Evolutionary conservation across 768 basidiomycete species (phyloP), one percentile per base, ranked within the genome.

Genomic region (Pleurotus ostreatus): DNA sequence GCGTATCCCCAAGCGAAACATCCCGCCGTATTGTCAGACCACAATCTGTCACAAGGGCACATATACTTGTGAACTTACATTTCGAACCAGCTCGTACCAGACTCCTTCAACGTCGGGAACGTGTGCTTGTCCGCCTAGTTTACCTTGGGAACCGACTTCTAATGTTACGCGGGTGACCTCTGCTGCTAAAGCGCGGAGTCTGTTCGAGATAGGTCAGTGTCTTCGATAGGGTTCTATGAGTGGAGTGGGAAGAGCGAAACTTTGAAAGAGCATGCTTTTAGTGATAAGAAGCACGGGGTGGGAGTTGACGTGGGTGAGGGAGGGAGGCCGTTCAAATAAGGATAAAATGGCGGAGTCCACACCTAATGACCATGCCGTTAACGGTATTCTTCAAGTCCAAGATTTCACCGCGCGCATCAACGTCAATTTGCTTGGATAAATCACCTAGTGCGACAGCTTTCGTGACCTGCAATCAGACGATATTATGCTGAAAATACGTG

Each of bases 371-470:
- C 81, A 82, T 82, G 62, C 79, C 79, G 66, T 82, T 83, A 49
- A 83, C 80, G 22, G 80, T 82, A 60, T 80, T 80, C 67, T 80
- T 92, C 67, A 93, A 74, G 68, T 92, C 89, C 57, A 89, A 72
- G 56, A 98, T 96, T 72, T 98, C 94, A 16, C 94, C 94, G 22
- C 86, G 80, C 9, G 87, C 89, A 64, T 94, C 92, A 63, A 96
- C 94, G 57, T 93, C 91, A 63, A 98, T 95, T 67, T 90, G 92
- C 69, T 91, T 91, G 49, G 83, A 86, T 62, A 94, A 73, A 70
- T 98, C 94, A 20, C 94, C 94, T 49, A 88, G 73, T 0, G 94
- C 94, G 67, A 97, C 94, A 4, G 94, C 95, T 72, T 92, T 94
- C 16, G 95, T 97, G 59, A 98, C 95, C 59, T 85, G 22, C 13